Percentiles rank a stretch among this genome's conserved stretches.
phyloP scores from a whole-genome alignment of 306 rosid species.

The Prinsepia uniflora region DNA sequence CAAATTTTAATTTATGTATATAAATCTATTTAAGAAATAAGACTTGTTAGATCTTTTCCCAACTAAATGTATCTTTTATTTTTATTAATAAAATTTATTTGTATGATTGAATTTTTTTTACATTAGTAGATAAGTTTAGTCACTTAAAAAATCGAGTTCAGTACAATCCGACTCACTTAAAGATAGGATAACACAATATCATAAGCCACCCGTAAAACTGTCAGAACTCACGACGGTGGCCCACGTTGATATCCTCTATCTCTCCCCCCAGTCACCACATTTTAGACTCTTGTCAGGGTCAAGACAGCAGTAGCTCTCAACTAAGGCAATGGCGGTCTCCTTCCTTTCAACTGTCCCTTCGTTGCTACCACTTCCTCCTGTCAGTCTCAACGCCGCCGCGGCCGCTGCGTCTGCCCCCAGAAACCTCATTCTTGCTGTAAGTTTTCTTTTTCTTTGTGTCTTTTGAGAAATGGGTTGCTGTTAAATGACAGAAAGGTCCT shows the following conservation, averaged over 20 bases:
- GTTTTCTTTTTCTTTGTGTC: slow-evolving; percentile 12
- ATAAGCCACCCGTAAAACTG: slow-evolving; percentile 9
- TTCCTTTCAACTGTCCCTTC: slow-evolving; percentile 57
- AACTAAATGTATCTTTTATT: too few species aligned
- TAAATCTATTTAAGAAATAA: too few species aligned
- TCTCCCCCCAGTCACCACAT: slow-evolving; percentile 10
- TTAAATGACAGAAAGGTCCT: not conserved
- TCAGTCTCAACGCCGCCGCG: slow-evolving; percentile 25
- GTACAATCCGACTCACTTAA: slow-evolving; percentile 7
- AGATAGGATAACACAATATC: slow-evolving; percentile 36
- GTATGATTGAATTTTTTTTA: too few species aligned
- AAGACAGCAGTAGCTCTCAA: not conserved
- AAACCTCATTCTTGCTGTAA: slow-evolving; percentile 52
- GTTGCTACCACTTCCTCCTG: slow-evolving; percentile 38
- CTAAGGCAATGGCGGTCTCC: slow-evolving; percentile 55
- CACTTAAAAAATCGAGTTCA: too few species aligned
- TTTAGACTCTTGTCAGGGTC: not conserved
- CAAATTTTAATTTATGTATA: too few species aligned
- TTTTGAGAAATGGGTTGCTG: slow-evolving; percentile 13
- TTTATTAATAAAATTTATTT: too few species aligned
- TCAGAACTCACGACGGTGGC: not conserved
- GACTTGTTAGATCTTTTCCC: too few species aligned
- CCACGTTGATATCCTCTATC: slow-evolving; percentile 13
- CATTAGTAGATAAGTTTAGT: too few species aligned
- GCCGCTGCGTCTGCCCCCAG: slow-evolving; percentile 18